These are phyloP conservation scores for Scytalidium sp. DNA, from an alignment of 2,329 filamentous ascomycete species.

Conservation along the genomic window DNA sequence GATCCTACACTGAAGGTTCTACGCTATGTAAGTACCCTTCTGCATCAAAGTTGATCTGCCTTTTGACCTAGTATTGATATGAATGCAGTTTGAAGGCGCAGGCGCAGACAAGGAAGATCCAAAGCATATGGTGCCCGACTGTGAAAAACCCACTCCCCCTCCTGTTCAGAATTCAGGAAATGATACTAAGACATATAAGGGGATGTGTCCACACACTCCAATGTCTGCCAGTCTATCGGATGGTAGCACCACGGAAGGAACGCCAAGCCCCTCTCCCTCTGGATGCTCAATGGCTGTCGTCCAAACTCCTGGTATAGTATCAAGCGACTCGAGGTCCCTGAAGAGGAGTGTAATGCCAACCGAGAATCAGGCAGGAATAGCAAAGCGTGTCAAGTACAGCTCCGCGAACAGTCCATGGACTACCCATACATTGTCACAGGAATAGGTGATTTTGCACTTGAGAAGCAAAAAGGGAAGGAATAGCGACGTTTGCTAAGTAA, in stretches of 20 bases:
- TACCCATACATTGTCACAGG: background rate
- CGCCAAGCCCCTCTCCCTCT: too few relatives aligned
- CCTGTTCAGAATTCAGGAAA: background rate
- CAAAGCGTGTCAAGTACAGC: background rate
- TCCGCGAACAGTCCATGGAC: background rate
- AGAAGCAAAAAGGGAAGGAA: too few relatives aligned
- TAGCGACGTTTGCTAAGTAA: too few relatives aligned
- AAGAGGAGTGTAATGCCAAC: too few relatives aligned
- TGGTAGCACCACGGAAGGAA: background rate
- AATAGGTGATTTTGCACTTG: background rate
- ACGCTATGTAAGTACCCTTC: background rate
- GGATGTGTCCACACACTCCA: background rate
- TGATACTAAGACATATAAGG: background rate
- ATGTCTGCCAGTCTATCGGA: background rate
- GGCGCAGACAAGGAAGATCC: background rate
- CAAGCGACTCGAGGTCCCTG: too few relatives aligned
- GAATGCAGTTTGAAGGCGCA: background rate
- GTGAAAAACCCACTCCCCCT: slow-evolving; percentile 15
- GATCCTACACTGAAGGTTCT: slow-evolving; percentile 2
- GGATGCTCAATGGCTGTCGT: too few relatives aligned
- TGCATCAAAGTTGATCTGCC: background rate
- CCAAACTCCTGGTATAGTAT: too few relatives aligned
- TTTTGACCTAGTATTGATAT: background rate
- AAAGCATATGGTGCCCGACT: background rate
- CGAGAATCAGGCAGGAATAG: too few relatives aligned